Evolutionary conservation across 306 rosid species (phyloP), one percentile per base, ranked within the genome.

Genomic region (Elaeagnus macrophylla): DNA sequence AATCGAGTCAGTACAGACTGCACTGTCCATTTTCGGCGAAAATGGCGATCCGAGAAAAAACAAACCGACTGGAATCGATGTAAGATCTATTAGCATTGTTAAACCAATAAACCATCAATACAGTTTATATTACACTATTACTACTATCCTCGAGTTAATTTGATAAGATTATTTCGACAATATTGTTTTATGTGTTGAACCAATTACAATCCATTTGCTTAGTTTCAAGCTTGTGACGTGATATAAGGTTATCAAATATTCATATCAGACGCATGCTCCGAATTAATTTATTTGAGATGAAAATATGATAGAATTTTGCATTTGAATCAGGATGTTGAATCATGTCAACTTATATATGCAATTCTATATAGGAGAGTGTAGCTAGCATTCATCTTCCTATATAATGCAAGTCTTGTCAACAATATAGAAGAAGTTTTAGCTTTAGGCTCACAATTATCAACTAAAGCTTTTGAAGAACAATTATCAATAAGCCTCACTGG

Each of bases 1-100:
- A 13, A 85, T 83, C 67, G 90, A 90, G 69, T 59, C 95, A 0
- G 97, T 90, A 37, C 81, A 57, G 74, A 61, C 67, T 49, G 81
- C 90, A 6, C 69, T 83, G 54, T 77, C 72, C 20, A 61, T 89
- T 67, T 83, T 83, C 59, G 95, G 74, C 56, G 88, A 82, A 54
- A 86, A 62, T 64, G 51, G 53, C 15, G 86, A 86, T 70, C 72
- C 66, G 32, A 67, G 68, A 61, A 85, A 76, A 54, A 54, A 48
- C 56, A 67, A 52, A 6, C 43, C 58, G 9, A 17, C 68, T 0
- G 52, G 74, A 53, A 73, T 43, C 16, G 60, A 75, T 77, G 97
- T 86, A 77, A 80, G 78, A 55, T 49, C 67, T 60, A 9, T 18
- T 39, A 11, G 38, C 49, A 39, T 32, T 15, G n/a, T 1, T 25